A percentile compares a stretch with the other conserved stretches of the same genome.
These are phyloP conservation scores for Alternaria arborescens DNA, from an alignment of 2,329 filamentous ascomycete species.

Conservation along the genomic window DNA sequence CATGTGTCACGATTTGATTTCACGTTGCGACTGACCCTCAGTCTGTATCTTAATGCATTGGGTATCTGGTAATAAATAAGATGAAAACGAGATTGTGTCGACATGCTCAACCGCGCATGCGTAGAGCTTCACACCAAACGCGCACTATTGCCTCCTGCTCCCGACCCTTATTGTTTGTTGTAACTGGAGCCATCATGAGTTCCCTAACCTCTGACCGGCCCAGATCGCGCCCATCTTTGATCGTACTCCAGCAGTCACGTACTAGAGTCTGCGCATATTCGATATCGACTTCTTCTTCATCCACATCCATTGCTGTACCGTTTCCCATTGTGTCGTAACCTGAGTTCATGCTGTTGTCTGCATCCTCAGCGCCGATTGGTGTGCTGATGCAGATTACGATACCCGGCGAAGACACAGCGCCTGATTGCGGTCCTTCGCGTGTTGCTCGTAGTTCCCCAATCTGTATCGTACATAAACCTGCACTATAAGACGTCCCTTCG, in stretches of 20 bases:
- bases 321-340: not conserved
- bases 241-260: slow-evolving; percentile 34
- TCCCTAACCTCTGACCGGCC: slow-evolving; percentile 37
- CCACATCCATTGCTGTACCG: slow-evolving; percentile 1
- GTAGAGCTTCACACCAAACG: slow-evolving; percentile 48
- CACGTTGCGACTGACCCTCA: too few species aligned
- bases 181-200: slow-evolving; percentile 34
- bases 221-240: slow-evolving; percentile 35
- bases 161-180: slow-evolving; percentile 8
- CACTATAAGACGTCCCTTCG: slow-evolving; percentile 31
- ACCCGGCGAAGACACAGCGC: slow-evolving; percentile 31
- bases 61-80: not conserved
- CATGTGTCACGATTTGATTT: not conserved
- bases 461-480: slow-evolving; percentile 37
- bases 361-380: slow-evolving; percentile 13
- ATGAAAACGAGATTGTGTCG: not conserved
- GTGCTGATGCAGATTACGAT: slow-evolving; percentile 43
- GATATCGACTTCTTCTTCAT: slow-evolving; percentile 28
- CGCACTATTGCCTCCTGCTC: slow-evolving; percentile 35
- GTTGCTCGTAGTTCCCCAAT: slow-evolving; percentile 39
- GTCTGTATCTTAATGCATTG: not conserved
- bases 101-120: slow-evolving; percentile 31
- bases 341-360: slow-evolving; percentile 11
- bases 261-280: slow-evolving; percentile 36
- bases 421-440: slow-evolving; percentile 30